Conservation (phyloP, 805 yeast genomes). For the Nakazawaea wyomingensis region DNA sequence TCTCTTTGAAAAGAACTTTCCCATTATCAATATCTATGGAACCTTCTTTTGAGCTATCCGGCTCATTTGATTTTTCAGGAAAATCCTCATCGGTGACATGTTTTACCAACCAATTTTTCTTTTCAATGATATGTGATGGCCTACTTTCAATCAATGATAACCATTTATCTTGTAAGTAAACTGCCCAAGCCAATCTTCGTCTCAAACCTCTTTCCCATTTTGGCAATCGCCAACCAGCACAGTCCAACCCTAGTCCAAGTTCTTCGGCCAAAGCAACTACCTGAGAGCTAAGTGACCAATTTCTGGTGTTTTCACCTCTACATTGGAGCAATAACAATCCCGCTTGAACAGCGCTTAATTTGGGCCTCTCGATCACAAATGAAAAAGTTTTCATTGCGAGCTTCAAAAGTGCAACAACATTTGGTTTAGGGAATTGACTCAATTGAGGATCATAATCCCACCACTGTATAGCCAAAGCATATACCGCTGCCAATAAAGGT, state of each 20-base stretch:
- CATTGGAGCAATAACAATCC: constrained; percentile 75
- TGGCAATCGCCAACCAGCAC: constrained; percentile 87
- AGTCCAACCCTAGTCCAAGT: constrained; percentile 85
- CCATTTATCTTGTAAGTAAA: constrained; percentile 91
- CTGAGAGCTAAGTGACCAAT: constrained; percentile 83
- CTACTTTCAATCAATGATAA: constrained; percentile 72
- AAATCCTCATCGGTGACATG: constrained; percentile 70
- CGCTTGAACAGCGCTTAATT: constrained; percentile 87
- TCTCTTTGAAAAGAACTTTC: constrained; percentile 58
- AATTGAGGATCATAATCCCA: constrained; percentile 86
- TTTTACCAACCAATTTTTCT: constrained; percentile 75
- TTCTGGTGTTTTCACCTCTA: constrained; percentile 50
- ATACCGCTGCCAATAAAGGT: constrained; percentile 85
- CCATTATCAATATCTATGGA: constrained; percentile 70
- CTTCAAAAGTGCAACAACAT: constrained; percentile 61
- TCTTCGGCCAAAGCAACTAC: constrained; percentile 88
- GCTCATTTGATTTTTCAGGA: constrained; percentile 56
- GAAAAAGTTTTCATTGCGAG: constrained; percentile 61
- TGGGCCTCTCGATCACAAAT: constrained; percentile 80
- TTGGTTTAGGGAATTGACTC: constrained; percentile 74
- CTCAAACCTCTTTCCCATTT: constrained; percentile 93
- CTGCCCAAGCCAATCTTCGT: constrained; percentile 92
- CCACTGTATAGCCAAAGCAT: constrained; percentile 85
- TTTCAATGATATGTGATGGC: constrained; percentile 73
- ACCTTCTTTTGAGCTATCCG: constrained; percentile 39